These are phyloP conservation scores for Ceratocystis papillata DNA, from an alignment of 2,329 filamentous ascomycete species.

Conservation along the genomic window DNA sequence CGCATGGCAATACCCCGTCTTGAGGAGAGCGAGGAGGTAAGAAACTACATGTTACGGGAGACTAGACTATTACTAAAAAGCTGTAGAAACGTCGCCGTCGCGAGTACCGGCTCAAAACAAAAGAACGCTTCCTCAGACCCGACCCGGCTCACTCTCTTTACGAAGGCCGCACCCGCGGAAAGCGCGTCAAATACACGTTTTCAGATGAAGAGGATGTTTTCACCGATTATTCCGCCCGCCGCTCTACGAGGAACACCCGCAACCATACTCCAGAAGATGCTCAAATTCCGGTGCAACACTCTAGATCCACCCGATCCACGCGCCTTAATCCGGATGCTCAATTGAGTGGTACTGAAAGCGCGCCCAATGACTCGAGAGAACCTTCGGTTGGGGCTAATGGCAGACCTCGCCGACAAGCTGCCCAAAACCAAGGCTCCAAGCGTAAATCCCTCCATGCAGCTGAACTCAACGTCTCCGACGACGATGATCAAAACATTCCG, in stretches of 20 bases:
- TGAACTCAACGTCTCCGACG: constrained; percentile 27
- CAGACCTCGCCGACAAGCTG: constrained; percentile 42
- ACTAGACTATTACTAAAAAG: background rate
- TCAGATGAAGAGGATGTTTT: constrained; percentile 69
- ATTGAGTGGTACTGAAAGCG: constrained; percentile 37
- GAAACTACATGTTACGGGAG: constrained; percentile 26
- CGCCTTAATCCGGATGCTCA: constrained; percentile 53
- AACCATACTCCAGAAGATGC: constrained; percentile 36
- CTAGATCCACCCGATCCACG: constrained; percentile 40
- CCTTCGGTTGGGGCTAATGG: constrained; percentile 36
- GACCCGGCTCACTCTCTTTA: constrained; percentile 88
- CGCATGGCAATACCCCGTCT: constrained; percentile 72
- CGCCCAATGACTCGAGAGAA: constrained; percentile 25
- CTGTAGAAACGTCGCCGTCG: constrained; percentile 76
- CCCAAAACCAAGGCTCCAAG: constrained; percentile 41
- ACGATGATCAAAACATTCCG: constrained; percentile 55
- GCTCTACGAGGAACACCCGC: constrained; percentile 63
- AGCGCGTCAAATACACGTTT: constrained; percentile 92
- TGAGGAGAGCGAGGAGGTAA: constrained; percentile 81
- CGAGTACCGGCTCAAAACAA: constrained; percentile 78
- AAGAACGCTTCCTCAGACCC: constrained; percentile 75
- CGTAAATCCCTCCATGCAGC: constrained; percentile 28
- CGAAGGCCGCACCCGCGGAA: constrained; percentile 89
- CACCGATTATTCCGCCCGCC: constrained; percentile 53
- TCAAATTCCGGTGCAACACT: constrained; percentile 3